A percentile compares a stretch with the other conserved stretches of the same genome.
Evolutionary conservation across 2,329 filamentous ascomycete species (phyloP).

Genomic region (Phyllosticta paracitricarpa): DNA sequence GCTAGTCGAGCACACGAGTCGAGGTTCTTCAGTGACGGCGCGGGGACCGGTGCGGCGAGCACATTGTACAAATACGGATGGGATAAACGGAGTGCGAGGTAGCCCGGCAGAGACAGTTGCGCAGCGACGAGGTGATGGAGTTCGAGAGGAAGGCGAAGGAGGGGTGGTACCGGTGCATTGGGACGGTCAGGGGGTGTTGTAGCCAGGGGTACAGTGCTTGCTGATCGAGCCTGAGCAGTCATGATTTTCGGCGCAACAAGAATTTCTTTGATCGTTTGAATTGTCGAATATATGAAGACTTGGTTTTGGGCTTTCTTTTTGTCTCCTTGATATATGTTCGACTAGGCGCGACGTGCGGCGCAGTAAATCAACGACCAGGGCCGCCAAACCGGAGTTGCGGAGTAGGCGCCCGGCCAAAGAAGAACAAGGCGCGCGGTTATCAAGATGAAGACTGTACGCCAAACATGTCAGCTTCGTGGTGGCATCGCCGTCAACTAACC

Average conservation of each 20-base stretch:
- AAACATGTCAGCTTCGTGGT: neutral
- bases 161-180: constrained; percentile 1
- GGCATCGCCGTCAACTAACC: neutral
- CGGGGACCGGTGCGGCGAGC: constrained; percentile 14
- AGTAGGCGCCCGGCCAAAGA: neutral
- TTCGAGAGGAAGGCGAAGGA: constrained; percentile 28
- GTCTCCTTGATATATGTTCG: neutral
- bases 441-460: neutral
- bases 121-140: constrained; percentile 23
- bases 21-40: constrained; percentile 9
- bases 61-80: constrained; percentile 21
- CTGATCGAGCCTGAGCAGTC: neutral
- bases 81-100: constrained; percentile 30
- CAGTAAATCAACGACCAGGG: neutral
- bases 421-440: neutral
- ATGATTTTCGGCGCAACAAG: neutral
- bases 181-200: neutral
- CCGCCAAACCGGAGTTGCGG: neutral
- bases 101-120: constrained; percentile 26
- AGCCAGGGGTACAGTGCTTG: neutral
- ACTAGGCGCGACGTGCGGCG: neutral
- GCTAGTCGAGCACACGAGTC: constrained; percentile 22
- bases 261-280: neutral
- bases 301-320: neutral
- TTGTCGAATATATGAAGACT: neutral